These are phyloP conservation scores for Kwoniella newhampshirensis DNA, from an alignment of 768 basidiomycete genomes.

Conservation along the genomic window DNA sequence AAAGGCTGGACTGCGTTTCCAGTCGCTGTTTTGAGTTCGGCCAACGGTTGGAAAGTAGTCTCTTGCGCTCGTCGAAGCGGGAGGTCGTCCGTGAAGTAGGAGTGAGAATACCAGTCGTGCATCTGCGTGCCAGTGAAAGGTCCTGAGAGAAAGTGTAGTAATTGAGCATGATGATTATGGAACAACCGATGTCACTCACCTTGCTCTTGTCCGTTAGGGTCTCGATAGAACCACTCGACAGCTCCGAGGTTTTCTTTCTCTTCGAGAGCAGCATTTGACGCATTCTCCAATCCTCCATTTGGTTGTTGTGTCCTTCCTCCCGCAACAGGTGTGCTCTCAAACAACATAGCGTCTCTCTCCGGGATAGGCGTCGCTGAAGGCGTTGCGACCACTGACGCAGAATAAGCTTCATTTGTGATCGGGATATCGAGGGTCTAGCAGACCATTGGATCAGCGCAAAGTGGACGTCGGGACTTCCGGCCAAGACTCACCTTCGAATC, in stretches of 20 bases:
- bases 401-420: slow-evolving; percentile 22
- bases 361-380: slow-evolving; percentile 48
- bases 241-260: slow-evolving; percentile 34
- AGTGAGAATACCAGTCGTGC: slow-evolving; percentile 92
- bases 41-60: slow-evolving; percentile 53
- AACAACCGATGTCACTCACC: slow-evolving; percentile 61
- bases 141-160: no score
- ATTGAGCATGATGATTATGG: no score
- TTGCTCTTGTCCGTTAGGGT: slow-evolving; percentile 88
- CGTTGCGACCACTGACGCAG: slow-evolving; percentile 42
- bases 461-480: background rate
- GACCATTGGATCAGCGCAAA: slow-evolving; percentile 8
- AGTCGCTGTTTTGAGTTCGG: slow-evolving; percentile 50
- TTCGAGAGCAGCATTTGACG: slow-evolving; percentile 9
- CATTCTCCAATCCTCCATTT: no score
- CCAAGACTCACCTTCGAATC: slow-evolving; percentile 35
- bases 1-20: slow-evolving; percentile 53
- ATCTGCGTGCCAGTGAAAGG: slow-evolving; percentile 84
- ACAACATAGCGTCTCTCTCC: slow-evolving; percentile 44
- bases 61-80: slow-evolving; percentile 70
- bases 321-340: slow-evolving; percentile 18
- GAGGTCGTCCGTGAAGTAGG: slow-evolving; percentile 79
- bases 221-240: slow-evolving; percentile 87
- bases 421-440: slow-evolving; percentile 31
- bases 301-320: slow-evolving; percentile 5